Evolutionary conservation across 177 flowering plant species (phyloP).

Genomic region (Vitis hybrid): DNA sequence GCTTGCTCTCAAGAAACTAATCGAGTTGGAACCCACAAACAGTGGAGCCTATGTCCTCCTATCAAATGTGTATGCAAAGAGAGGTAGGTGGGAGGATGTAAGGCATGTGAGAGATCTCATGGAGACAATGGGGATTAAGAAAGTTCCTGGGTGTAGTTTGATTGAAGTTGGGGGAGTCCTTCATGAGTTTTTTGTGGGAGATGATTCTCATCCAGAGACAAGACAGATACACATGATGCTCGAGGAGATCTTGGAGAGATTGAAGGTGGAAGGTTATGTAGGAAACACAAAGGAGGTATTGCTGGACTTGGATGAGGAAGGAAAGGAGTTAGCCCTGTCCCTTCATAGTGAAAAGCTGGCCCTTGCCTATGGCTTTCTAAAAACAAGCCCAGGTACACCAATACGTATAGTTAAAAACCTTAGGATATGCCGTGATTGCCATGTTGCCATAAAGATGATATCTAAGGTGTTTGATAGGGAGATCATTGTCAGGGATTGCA

Average conservation of each 20-base stretch:
- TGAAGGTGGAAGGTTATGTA: no score
- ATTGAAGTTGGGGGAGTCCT: conserved; percentile 29
- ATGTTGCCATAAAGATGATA: no score
- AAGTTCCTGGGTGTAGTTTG: conserved; percentile 38
- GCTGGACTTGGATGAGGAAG: no score
- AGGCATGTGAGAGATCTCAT: conserved; percentile 25
- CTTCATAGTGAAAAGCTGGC: no score
- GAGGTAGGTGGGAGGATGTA: conserved; percentile 32
- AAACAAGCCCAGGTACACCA: no score
- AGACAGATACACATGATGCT: conserved; percentile 33
- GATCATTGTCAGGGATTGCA: no score
- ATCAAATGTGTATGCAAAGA: conserved; percentile 38
- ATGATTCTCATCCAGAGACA: conserved; percentile 31
- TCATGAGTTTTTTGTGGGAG: conserved; percentile 38
- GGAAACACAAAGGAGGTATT: no score
- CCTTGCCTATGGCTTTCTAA: no score
- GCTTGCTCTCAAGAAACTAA: conserved; percentile 26
- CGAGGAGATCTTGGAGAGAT: conserved; percentile 22
- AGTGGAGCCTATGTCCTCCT: conserved; percentile 39
- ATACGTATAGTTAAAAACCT: no score
- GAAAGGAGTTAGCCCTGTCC: no score
- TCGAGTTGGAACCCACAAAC: conserved; percentile 38
- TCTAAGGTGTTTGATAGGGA: no score
- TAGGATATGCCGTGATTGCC: no score
- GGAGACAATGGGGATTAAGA: conserved; percentile 33